Conservation (phyloP, 1,139 yeast genomes). For the Kazachstania sp. region DNA sequence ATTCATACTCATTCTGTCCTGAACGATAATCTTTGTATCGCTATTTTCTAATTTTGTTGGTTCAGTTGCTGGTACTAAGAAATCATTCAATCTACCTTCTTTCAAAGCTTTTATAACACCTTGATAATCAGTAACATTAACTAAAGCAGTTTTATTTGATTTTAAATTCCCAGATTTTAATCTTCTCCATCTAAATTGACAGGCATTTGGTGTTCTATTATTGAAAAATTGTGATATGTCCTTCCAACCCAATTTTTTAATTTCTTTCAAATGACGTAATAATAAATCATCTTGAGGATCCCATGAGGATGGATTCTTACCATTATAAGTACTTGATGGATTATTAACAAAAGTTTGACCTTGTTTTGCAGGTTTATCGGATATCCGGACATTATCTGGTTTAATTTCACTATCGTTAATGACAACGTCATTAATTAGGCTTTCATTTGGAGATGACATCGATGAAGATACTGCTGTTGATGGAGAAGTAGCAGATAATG, state of each 20-base stretch:
- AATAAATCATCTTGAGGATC: conserved; percentile 64
- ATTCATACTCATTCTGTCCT: neutral
- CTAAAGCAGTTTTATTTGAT: conserved; percentile 38
- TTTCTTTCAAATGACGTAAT: conserved; percentile 61
- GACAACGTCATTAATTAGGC: neutral
- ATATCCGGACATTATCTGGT: neutral
- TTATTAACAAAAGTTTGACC: neutral
- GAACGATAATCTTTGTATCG: no score
- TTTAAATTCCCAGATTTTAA: conserved; percentile 56
- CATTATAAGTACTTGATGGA: neutral
- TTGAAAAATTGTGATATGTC: conserved; percentile 61
- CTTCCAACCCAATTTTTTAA: conserved; percentile 67
- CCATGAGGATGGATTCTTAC: conserved; percentile 61
- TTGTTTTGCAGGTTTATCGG: neutral
- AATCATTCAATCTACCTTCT: conserved; percentile 4
- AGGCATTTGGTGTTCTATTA: conserved; percentile 68
- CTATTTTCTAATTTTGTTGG: no score
- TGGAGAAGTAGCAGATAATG: neutral
- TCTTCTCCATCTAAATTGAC: conserved; percentile 74
- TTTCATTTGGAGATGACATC: neutral
- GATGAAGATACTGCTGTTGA: neutral
- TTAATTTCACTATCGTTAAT: neutral
- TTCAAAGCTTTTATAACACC: conserved; percentile 5
- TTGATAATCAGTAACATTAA: conserved; percentile 9
- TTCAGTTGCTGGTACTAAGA: neutral